A percentile compares a stretch with the other conserved stretches of the same genome.
Conservation (phyloP, 129 eudicot genomes). For the Dittrichia graveolens region DNA sequence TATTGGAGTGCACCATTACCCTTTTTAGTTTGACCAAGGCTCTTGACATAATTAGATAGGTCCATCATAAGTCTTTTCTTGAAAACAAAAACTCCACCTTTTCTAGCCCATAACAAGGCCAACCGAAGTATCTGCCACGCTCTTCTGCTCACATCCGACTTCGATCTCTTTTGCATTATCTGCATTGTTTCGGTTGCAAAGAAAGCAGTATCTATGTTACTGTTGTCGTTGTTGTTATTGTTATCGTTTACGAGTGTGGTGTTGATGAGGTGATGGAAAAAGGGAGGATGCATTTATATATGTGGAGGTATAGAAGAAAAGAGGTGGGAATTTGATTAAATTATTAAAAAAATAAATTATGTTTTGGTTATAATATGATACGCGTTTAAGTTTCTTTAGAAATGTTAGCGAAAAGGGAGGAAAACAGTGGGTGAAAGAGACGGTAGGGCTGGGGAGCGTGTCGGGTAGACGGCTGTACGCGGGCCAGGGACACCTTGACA, state of each 20-base stretch:
- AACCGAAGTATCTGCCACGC: slow-evolving; percentile 68
- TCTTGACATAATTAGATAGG: slow-evolving; percentile 48
- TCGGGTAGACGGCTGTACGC: slow-evolving; percentile 43
- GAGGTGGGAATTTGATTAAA: background rate
- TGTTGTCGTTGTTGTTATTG: background rate
- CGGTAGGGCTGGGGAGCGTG: slow-evolving; percentile 38
- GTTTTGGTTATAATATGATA: slow-evolving; percentile 8
- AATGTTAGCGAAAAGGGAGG: slow-evolving; percentile 9
- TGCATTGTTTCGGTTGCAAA: slow-evolving; percentile 30
- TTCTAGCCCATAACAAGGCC: slow-evolving; percentile 72
- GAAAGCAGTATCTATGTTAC: background rate
- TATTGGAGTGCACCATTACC: slow-evolving; percentile 49
- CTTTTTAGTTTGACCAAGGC: slow-evolving; percentile 32
- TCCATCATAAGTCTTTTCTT: slow-evolving; percentile 42
- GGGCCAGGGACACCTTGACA: slow-evolving; percentile 4
- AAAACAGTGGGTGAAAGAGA: slow-evolving; percentile 19
- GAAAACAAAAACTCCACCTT: slow-evolving; percentile 52
- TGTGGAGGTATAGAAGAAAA: background rate
- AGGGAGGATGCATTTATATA: background rate
- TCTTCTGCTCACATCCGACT: slow-evolving; percentile 37
- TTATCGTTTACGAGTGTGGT: background rate
- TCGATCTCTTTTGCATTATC: slow-evolving; percentile 35
- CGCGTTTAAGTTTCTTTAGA: slow-evolving; percentile 4
- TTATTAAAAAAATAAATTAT: background rate
- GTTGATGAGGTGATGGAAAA: background rate